Evolutionary conservation across 1,284 basidiomycete genomes (phyloP), one percentile per base, ranked within the genome.

Genomic region (Ceratobasidium sp.): DNA sequence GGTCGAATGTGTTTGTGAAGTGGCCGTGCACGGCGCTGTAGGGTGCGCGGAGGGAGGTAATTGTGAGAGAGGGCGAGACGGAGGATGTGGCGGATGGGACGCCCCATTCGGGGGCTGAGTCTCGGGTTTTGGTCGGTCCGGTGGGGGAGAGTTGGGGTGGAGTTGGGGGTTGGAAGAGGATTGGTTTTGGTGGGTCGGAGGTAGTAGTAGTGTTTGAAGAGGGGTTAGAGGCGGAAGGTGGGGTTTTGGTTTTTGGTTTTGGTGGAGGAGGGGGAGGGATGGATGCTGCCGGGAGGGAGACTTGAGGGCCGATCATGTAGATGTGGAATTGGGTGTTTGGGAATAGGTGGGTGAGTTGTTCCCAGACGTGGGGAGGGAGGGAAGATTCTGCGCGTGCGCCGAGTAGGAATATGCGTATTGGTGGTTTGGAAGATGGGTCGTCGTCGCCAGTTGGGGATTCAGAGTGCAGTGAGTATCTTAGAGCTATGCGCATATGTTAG

Each of bases 301-400:
- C 96, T 85, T 99, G 97, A 4, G 97, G 97, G 1, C 98, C 98
- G 83, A 99, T 93, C 85, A 99, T 97, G 87, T 95, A 95, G 67
- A 99, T 87, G 85, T 99, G 96, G 86, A 99, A 93, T 79, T 94
- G 91, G 20, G 95, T 95, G 33, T 94, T 91, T 4, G 97, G 96
- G 89, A 99, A 99, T 79, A 98, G 89, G 89, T 96, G 90, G 83
- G 92, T 91, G 67, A 99, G 90, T 86, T 99, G 98, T 83, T 97
- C 93, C 96, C 97, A 99, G 53, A 97, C 93, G 83, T 95, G 92
- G 0, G 96, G 93, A 1, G 98, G 98, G 15, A 99, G 89, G 0
- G 96, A 96, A 0, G 97, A 98, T 85, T 99, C 98, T 33, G 96
- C 95, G 66, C 98, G 93, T 23, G 98, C 97, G 70, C 98, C 98